Evolutionary conservation across 768 basidiomycete species (phyloP), one percentile per base, ranked within the genome.

Genomic region (Tylopilus felleus): DNA sequence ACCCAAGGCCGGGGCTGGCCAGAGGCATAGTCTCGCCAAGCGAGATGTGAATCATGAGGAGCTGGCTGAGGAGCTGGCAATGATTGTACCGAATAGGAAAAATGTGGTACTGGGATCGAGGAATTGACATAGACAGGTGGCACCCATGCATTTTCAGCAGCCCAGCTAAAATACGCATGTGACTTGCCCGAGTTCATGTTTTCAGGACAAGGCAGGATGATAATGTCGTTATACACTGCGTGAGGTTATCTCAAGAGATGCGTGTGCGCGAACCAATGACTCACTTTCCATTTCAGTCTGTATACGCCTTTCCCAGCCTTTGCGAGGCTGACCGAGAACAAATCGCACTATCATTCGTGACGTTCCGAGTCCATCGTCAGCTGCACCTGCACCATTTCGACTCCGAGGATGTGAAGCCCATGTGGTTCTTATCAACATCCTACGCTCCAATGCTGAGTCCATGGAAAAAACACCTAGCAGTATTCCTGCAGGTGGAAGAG

Each of bases 121-220:
- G 75, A 72, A 58, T 79, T 73, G 60, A 71, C 69, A 65, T 86
- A 86, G 36, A 88, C 75, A 19, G 90, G 86, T 39, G 93, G 93
- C 0, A 98, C 93, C 82, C 90, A 93, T 10, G 93, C 93, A 61
- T 90, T 85, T 64, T 85, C 81, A 35, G 90, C 82, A 5, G 95
- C 92, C 96, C 96, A 98, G 14, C 83, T 82, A 75, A 94, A 98
- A 74, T 86, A 98, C 2, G 87, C 82, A 65, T 96, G 79, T 5
- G 90, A 90, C 72, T 98, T 98, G 52, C 96, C 96, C 45, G 80
- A 75, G 71, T 98, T 98, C 96, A 98, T 98, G 71, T 98, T 97
- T 74, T 98, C 96, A 10, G 81, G 65, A 41, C 86, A 84, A 25
- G 92, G 89, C 41, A 97, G 78, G 45, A 95, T 78, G 58, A 93